These are phyloP conservation scores for Penicillium riverlandense DNA, from an alignment of 495 filamentous ascomycete genomes.

Conservation along the genomic window DNA sequence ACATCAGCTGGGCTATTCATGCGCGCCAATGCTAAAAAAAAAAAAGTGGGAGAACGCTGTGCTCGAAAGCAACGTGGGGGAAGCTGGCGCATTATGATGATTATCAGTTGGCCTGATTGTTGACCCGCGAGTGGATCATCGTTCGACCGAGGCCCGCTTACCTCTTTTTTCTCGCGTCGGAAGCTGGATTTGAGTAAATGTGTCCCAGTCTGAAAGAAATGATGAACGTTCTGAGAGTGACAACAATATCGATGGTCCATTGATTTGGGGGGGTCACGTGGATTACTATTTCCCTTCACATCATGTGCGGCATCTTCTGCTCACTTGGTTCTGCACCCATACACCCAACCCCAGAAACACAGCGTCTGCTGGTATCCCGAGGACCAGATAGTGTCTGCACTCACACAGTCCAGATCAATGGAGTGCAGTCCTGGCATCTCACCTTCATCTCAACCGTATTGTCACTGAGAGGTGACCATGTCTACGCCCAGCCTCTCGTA, in stretches of 20 bases:
- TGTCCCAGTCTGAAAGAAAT: too few relatives aligned
- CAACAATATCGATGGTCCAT: too few relatives aligned
- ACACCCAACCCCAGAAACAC: slow-evolving; percentile 33
- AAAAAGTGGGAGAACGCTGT: slow-evolving; percentile 41
- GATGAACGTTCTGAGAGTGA: too few relatives aligned
- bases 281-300: slow-evolving; percentile 1
- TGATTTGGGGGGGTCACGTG: too few relatives aligned
- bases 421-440: slow-evolving; percentile 33
- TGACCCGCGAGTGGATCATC: background rate
- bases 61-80: slow-evolving; percentile 3
- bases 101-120: slow-evolving; percentile 18
- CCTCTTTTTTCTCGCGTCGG: background rate
- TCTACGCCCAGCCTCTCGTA: slow-evolving; percentile 68
- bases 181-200: too few relatives aligned
- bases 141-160: background rate
- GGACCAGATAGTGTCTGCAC: slow-evolving; percentile 49
- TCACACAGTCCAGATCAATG: slow-evolving; percentile 16
- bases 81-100: slow-evolving; percentile 16
- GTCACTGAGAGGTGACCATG: slow-evolving; percentile 65
- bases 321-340: slow-evolving; percentile 33
- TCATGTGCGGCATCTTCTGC: slow-evolving; percentile 64
- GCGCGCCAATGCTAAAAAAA: slow-evolving; percentile 52
- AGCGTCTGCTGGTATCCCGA: slow-evolving; percentile 37
- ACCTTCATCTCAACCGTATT: slow-evolving; percentile 79
- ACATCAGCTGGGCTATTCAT: slow-evolving; percentile 34